Conservation (phyloP, 495 filamentous ascomycete species). For the Astrothelium subdiscretum region DNA sequence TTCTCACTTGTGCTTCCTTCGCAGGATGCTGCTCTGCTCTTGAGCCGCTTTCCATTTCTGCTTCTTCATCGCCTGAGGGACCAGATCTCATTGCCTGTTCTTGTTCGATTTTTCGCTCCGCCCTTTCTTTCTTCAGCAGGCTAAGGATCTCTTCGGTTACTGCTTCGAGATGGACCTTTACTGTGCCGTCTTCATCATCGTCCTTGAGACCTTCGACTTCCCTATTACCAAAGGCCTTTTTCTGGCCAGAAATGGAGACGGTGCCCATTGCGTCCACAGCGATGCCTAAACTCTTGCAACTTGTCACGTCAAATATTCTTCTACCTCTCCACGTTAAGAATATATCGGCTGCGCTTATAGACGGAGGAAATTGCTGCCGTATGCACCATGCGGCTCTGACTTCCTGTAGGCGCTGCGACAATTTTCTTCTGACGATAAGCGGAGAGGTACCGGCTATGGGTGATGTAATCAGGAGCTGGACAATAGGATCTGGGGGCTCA, state of each 20-base stretch:
- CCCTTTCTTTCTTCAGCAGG: conserved; percentile 18
- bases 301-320: conserved; percentile 61
- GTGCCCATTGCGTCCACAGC: conserved; percentile 32
- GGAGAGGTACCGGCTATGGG: conserved; percentile 48
- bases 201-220: conserved; percentile 12
- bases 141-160: conserved; percentile 47
- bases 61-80: conserved; percentile 22
- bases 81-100: background rate
- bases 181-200: conserved; percentile 20
- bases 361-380: conserved; percentile 39
- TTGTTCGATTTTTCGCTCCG: conserved; percentile 29
- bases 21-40: conserved; percentile 14
- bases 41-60: conserved; percentile 21
- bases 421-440: conserved; percentile 54
- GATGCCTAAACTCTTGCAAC: conserved; percentile 54
- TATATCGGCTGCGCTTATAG: conserved; percentile 28
- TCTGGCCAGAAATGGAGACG: conserved; percentile 12
- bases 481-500: conserved; percentile 30
- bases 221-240: background rate
- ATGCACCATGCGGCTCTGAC: conserved; percentile 58
- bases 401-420: conserved; percentile 52
- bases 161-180: conserved; percentile 49
- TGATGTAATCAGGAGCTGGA: conserved; percentile 63
- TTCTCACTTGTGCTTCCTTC: conserved; percentile 31
- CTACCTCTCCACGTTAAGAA: conserved; percentile 72